phyloP scores from a whole-genome alignment of 2,329 filamentous ascomycete genomes.

The Cercospora sp. region DNA sequence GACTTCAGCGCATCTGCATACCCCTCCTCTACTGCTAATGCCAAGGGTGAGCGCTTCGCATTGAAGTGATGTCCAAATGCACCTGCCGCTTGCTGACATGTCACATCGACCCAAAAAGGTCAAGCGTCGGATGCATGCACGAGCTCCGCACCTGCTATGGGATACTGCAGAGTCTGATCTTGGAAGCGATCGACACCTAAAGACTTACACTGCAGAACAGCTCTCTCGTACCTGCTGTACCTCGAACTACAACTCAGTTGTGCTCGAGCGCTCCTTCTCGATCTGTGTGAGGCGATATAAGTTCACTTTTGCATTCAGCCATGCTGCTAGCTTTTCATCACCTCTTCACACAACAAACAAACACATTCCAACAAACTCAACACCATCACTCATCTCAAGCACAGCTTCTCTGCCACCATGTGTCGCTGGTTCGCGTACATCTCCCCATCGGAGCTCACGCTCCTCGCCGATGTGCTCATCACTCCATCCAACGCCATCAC shows the following conservation, averaged over 20 bases:
- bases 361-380: too few relatives aligned
- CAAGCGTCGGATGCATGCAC: constrained; percentile 6
- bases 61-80: background rate
- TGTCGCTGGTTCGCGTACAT: constrained; percentile 58
- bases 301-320: too few relatives aligned
- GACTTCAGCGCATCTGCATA: background rate
- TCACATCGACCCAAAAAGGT: background rate
- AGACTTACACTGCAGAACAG: background rate
- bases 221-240: background rate
- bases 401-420: background rate
- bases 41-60: too few relatives aligned
- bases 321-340: too few relatives aligned
- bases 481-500: constrained; percentile 46
- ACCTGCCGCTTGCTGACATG: background rate
- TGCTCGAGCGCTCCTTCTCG: background rate
- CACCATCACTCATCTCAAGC: background rate
- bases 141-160: background rate
- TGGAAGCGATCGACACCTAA: background rate
- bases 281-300: background rate
- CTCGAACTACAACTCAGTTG: too few relatives aligned
- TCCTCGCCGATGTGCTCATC: constrained; percentile 56
- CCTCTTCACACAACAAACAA: background rate
- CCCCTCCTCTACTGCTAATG: background rate
- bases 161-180: background rate
- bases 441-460: constrained; percentile 52